Percentiles rank a stretch among this genome's conserved stretches.
These are phyloP conservation scores for Trametes cubensis DNA, from an alignment of 768 basidiomycete genomes.

Conservation along the genomic window DNA sequence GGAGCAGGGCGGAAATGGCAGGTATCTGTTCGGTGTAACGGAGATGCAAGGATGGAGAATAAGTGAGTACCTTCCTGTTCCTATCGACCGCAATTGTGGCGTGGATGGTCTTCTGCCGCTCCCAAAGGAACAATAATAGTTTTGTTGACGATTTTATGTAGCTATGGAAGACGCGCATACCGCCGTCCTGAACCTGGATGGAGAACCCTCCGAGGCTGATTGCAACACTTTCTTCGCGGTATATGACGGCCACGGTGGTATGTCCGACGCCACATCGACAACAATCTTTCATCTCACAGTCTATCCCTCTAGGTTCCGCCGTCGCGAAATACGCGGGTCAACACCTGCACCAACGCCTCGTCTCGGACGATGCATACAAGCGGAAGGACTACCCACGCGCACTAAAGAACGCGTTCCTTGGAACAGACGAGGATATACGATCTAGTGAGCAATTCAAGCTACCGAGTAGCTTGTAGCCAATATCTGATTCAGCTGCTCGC, in stretches of 20 bases:
- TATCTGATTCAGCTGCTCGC: constrained; percentile 18
- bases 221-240: constrained; percentile 90
- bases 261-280: constrained; percentile 28
- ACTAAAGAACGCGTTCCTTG: constrained; percentile 86
- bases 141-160: constrained; percentile 37
- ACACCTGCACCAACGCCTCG: constrained; percentile 77
- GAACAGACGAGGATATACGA: constrained; percentile 92
- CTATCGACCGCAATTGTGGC: background rate
- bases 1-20: constrained; percentile 68
- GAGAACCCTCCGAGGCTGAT: constrained; percentile 36
- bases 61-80: constrained; percentile 60
- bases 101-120: too few relatives aligned
- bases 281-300: background rate
- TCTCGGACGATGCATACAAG: constrained; percentile 72
- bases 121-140: too few relatives aligned
- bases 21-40: constrained; percentile 74
- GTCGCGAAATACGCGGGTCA: constrained; percentile 88
- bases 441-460: constrained; percentile 54
- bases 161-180: constrained; percentile 98
- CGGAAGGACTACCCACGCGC: constrained; percentile 72
- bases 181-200: constrained; percentile 69
- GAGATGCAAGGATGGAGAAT: constrained; percentile 99
- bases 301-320: constrained; percentile 57
- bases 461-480: constrained; percentile 3
- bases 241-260: constrained; percentile 98